Percentiles rank a stretch among this genome's conserved stretches.
Evolutionary conservation across 1,139 yeast genomes (phyloP).

Genomic region (Yamadazyma atlantica): DNA sequence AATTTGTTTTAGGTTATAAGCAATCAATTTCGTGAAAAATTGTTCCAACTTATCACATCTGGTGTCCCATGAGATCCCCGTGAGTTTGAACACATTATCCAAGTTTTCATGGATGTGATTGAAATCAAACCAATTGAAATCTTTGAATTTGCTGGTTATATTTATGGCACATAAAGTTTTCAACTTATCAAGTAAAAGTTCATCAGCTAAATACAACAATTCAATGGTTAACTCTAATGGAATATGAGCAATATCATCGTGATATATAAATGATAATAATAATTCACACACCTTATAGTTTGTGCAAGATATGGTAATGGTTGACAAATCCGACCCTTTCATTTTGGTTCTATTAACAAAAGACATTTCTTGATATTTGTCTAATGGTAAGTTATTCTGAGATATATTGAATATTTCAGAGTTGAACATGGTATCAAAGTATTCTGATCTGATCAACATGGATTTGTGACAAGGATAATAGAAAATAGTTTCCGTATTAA

Average conservation of each 20-base stretch:
- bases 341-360: conserved; percentile 25
- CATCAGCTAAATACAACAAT: conserved; percentile 59
- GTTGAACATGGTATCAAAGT: conserved; percentile 63
- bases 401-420: conserved; percentile 37
- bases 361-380: conserved; percentile 5
- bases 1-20: conserved; percentile 45
- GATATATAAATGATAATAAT: conserved; percentile 57
- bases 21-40: conserved; percentile 58
- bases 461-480: conserved; percentile 67
- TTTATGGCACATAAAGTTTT: conserved; percentile 66
- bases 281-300: conserved; percentile 48
- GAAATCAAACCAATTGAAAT: conserved; percentile 22
- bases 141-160: conserved; percentile 42
- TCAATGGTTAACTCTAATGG: conserved; percentile 54
- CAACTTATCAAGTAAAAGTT: conserved; percentile 58
- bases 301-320: conserved; percentile 29
- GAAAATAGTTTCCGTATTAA: conserved; percentile 22
- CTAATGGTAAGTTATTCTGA: conserved; percentile 13
- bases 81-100: conserved; percentile 53
- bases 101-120: conserved; percentile 16
- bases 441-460: conserved; percentile 59
- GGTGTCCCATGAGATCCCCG: conserved; percentile 68
- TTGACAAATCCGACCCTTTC: conserved; percentile 25
- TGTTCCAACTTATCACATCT: conserved; percentile 65
- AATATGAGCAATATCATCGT: conserved; percentile 52